Conservation (phyloP, 768 basidiomycete species). For the Sutorius australiensis region DNA sequence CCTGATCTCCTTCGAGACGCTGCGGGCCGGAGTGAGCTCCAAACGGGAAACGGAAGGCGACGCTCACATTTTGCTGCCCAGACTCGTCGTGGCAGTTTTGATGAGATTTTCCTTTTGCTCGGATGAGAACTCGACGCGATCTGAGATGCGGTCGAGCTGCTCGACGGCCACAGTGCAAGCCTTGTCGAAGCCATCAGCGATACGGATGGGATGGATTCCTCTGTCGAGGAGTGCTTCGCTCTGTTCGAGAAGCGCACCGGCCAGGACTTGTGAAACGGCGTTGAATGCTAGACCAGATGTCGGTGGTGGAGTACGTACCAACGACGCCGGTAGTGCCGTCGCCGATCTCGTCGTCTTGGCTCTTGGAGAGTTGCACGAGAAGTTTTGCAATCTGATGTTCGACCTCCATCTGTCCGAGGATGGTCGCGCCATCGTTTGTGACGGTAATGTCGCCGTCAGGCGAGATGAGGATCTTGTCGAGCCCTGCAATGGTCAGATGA, state of each 20-base stretch:
- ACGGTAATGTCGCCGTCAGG: conserved; percentile 99
- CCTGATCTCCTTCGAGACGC: conserved; percentile 93
- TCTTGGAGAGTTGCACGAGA: conserved; percentile 92
- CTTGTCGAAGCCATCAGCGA: conserved; percentile 97
- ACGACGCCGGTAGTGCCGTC: conserved; percentile 99
- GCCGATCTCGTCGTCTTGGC: conserved; percentile 99
- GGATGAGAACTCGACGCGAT: conserved; percentile 80
- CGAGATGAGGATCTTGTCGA: conserved; percentile 93
- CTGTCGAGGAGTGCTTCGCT: conserved; percentile 95
- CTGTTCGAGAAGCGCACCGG: conserved; percentile 94
- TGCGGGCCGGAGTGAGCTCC: conserved; percentile 32
- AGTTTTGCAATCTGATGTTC: conserved; percentile 99
- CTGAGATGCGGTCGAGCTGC: conserved; percentile 87
- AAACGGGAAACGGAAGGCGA: background rate
- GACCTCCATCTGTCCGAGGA: conserved; percentile 97
- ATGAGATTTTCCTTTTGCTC: conserved; percentile 83
- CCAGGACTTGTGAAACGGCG: conserved; percentile 62
- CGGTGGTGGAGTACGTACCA: conserved; percentile 54
- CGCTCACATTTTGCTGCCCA: conserved; percentile 93
- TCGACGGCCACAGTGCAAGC: conserved; percentile 89
- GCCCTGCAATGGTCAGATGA: conserved; percentile 50
- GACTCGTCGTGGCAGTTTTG: conserved; percentile 92
- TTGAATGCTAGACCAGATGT: conserved; percentile 4
- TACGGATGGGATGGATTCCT: conserved; percentile 98
- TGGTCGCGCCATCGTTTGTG: conserved; percentile 98